phyloP scores from a whole-genome alignment of 192 early-diverging fungal genomes.

The Gamsiella multidivaricata region DNA sequence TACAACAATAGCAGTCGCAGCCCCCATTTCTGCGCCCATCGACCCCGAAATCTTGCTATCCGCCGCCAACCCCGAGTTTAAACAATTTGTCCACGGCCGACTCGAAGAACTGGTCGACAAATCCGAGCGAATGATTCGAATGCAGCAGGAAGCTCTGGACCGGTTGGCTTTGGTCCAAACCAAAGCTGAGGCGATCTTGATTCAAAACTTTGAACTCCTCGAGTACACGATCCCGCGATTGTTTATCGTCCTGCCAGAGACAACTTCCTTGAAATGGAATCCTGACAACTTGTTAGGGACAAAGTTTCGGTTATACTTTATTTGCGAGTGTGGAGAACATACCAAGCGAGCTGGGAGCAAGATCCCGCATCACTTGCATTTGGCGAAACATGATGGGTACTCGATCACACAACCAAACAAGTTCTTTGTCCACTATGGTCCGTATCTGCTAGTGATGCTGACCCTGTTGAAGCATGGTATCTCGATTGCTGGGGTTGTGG shows the following conservation, averaged over 20 bases:
- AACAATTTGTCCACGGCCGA: no score
- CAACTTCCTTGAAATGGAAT: not conserved
- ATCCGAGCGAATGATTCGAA: not conserved
- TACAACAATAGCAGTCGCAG: no score
- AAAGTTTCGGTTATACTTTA: conserved; percentile 9
- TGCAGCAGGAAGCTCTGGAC: not conserved
- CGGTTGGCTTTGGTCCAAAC: not conserved
- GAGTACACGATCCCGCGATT: conserved; percentile 16
- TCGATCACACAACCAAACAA: not conserved
- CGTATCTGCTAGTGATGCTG: conserved; percentile 4
- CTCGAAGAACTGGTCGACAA: no score
- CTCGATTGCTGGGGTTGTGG: not conserved
- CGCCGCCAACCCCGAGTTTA: no score
- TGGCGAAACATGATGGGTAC: conserved; percentile 15
- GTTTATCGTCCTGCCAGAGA: conserved; percentile 13
- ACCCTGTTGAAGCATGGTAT: not conserved
- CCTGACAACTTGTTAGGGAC: not conserved
- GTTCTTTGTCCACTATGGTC: conserved; percentile 19
- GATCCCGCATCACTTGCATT: not conserved
- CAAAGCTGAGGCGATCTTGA: conserved; percentile 3
- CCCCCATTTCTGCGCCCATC: no score
- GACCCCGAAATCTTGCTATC: no score
- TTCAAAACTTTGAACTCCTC: conserved; percentile 17
- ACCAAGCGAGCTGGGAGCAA: not conserved
- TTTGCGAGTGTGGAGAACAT: conserved; percentile 11